These are phyloP conservation scores for Solanum rostratum DNA, from an alignment of 257 asterid genomes.

Conservation along the genomic window DNA sequence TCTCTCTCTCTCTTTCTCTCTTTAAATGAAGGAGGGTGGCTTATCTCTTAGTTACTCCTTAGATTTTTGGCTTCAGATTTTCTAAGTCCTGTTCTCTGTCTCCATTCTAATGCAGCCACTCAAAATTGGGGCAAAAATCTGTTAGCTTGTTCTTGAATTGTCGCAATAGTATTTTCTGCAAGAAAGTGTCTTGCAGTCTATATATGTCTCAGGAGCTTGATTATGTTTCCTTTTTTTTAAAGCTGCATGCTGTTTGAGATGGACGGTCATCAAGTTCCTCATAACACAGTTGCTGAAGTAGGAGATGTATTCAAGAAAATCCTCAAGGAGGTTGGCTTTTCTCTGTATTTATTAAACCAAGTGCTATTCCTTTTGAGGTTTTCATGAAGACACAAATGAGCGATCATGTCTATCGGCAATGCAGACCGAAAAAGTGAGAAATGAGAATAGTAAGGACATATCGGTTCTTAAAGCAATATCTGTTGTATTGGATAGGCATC, in stretches of 20 bases:
- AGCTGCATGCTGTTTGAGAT: constrained; percentile 42
- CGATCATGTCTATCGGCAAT: constrained; percentile 9
- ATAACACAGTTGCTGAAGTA: constrained; percentile 59
- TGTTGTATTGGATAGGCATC: constrained; percentile 61
- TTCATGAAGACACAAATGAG: not conserved
- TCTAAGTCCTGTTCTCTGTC: not conserved
- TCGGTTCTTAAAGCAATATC: constrained; percentile 77
- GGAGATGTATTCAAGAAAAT: constrained; percentile 77
- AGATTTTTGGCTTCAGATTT: not conserved
- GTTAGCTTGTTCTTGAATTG: not conserved
- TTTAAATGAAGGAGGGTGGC: not conserved
- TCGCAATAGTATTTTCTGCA: not conserved
- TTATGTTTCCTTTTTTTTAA: not conserved
- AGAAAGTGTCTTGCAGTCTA: not conserved
- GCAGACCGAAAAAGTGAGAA: constrained; percentile 82
- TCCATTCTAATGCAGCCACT: not conserved
- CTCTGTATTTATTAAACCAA: not conserved
- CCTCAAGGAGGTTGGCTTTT: constrained; percentile 62
- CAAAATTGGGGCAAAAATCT: not conserved
- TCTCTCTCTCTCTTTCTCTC: not conserved
- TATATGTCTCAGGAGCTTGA: not conserved
- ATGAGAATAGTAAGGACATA: constrained; percentile 53
- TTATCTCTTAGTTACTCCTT: not conserved
- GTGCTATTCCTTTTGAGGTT: not conserved
- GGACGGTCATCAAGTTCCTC: constrained; percentile 79